Percentiles rank a stretch among this genome's conserved stretches.
Evolutionary conservation across 106 monocot species (phyloP).

Genomic region (Triglochin maritima): DNA sequence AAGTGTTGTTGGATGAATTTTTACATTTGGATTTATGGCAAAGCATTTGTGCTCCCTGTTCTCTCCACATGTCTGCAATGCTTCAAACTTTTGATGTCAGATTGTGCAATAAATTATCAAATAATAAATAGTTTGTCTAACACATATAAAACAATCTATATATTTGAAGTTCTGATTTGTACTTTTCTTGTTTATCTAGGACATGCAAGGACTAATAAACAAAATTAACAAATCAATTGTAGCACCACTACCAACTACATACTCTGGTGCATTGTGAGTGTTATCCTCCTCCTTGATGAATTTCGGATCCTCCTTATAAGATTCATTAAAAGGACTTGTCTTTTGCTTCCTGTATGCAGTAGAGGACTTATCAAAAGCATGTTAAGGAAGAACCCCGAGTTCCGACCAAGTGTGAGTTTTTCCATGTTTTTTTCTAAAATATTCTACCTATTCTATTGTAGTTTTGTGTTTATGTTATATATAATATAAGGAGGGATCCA

Average conservation of each 20-base stretch:
- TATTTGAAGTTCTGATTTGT: no score
- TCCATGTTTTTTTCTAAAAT: not conserved
- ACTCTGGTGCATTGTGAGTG: constrained; percentile 89
- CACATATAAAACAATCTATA: no score
- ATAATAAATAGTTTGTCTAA: no score
- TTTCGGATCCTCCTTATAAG: no score
- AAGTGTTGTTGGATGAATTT: no score
- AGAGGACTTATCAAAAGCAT: constrained; percentile 92
- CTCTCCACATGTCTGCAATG: no score
- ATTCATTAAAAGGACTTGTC: not conserved
- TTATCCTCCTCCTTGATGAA: not conserved
- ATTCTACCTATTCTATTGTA: not conserved
- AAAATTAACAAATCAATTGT: constrained; percentile 98
- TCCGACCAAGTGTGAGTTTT: constrained; percentile 75
- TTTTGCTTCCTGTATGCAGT: constrained; percentile 27
- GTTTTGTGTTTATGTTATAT: not conserved
- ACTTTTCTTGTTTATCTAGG: constrained; percentile 20
- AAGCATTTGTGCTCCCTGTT: no score
- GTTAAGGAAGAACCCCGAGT: constrained; percentile 92
- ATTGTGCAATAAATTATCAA: no score
- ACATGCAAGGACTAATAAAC: constrained; percentile 96
- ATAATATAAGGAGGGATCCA: no score
- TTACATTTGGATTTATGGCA: no score
- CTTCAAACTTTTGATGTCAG: no score
- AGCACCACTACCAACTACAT: constrained; percentile 75